phyloP scores from a whole-genome alignment of 108 stramenopile species.

The Nitzschia sp. region DNA sequence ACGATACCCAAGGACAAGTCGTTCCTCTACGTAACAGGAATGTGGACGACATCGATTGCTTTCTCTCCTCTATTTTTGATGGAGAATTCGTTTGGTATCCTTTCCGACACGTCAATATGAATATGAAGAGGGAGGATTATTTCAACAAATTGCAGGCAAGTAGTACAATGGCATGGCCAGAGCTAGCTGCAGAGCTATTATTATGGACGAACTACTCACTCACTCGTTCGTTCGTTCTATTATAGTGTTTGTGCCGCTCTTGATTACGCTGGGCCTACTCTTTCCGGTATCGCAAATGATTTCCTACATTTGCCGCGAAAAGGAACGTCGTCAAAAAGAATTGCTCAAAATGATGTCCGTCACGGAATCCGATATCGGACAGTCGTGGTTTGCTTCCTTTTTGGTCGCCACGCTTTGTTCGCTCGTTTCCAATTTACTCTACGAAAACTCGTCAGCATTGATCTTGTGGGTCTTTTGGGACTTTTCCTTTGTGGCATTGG shows the following conservation, averaged over 20 bases:
- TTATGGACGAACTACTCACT: background rate
- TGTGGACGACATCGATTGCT: no score
- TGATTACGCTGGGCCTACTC: slow-evolving; percentile 57
- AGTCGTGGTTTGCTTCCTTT: slow-evolving; percentile 77
- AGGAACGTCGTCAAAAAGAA: slow-evolving; percentile 83
- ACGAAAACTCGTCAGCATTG: slow-evolving; percentile 42
- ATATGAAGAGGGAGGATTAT: slow-evolving; percentile 63
- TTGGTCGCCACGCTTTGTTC: slow-evolving; percentile 48
- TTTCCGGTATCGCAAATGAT: slow-evolving; percentile 74
- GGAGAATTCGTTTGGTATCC: slow-evolving; percentile 57
- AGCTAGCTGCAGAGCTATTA: slow-evolving; percentile 1
- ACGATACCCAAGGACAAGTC: no score
- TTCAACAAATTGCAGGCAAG: slow-evolving; percentile 45
- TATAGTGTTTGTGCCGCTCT: slow-evolving; percentile 42
- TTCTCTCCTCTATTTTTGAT: no score
- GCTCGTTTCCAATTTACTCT: slow-evolving; percentile 52
- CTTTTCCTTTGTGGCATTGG: slow-evolving; percentile 40
- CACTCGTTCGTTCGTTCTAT: slow-evolving; percentile 17
- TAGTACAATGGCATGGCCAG: slow-evolving; percentile 36
- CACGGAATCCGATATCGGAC: slow-evolving; percentile 67
- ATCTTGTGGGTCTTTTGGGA: slow-evolving; percentile 72
- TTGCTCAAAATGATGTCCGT: slow-evolving; percentile 91
- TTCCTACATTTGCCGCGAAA: slow-evolving; percentile 62
- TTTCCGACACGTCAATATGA: slow-evolving; percentile 66
- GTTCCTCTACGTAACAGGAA: no score